These are phyloP conservation scores for Xylariomycetidae sp. DNA, from an alignment of 2,329 filamentous ascomycete species.

Conservation along the genomic window DNA sequence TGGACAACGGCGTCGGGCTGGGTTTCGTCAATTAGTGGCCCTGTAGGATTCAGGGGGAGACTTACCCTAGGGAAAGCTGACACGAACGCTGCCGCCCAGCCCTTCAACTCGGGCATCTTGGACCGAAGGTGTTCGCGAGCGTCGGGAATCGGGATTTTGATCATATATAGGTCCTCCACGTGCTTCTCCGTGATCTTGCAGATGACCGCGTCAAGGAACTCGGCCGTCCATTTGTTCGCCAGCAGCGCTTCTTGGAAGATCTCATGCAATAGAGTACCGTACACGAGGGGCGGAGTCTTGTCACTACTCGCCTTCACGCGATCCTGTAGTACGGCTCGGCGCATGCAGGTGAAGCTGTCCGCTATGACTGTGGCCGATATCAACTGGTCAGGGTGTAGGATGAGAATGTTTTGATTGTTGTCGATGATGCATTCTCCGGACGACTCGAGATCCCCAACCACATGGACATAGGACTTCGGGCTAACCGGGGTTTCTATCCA, in stretches of 20 bases:
- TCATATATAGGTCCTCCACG: conserved; percentile 83
- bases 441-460: conserved; percentile 70
- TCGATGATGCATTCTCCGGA: conserved; percentile 74
- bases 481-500: conserved; percentile 80
- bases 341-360: conserved; percentile 90
- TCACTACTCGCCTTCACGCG: conserved; percentile 86
- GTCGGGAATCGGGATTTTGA: conserved; percentile 66
- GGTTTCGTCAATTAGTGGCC: conserved; percentile 22
- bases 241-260: conserved; percentile 88
- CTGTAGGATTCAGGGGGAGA: background rate
- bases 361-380: conserved; percentile 92
- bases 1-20: conserved; percentile 67
- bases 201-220: conserved; percentile 62
- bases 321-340: conserved; percentile 88
- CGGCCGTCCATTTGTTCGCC: conserved; percentile 71
- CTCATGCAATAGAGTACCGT: conserved; percentile 90
- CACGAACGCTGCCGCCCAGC: conserved; percentile 81
- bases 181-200: conserved; percentile 66
- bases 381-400: conserved; percentile 90
- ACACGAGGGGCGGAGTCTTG: conserved; percentile 73
- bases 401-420: conserved; percentile 75
- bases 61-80: conserved; percentile 61
- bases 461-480: conserved; percentile 71
- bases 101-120: conserved; percentile 74
- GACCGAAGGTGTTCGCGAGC: conserved; percentile 75